Evolutionary conservation across 768 basidiomycete species (phyloP).

Genomic region (Mycena galericulata): DNA sequence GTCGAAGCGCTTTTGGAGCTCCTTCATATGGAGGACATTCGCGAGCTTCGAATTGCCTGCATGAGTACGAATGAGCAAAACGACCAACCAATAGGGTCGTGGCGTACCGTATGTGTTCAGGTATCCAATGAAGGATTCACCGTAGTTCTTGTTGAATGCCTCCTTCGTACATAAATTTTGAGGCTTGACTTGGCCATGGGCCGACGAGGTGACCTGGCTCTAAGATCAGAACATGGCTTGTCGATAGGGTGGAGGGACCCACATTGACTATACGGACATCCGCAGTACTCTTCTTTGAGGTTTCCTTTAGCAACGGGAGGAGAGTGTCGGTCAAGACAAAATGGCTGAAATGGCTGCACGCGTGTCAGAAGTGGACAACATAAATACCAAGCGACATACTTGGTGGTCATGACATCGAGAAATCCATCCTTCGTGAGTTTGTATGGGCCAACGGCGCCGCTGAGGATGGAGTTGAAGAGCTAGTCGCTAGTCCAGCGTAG

Average conservation of each 20-base stretch:
- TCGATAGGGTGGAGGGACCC: slow-evolving; percentile 23
- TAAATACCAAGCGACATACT: slow-evolving; percentile 11
- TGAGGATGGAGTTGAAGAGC: neutral
- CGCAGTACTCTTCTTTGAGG: neutral
- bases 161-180: slow-evolving; percentile 32
- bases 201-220: slow-evolving; percentile 28
- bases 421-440: slow-evolving; percentile 13
- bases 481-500: neutral
- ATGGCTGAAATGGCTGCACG: neutral
- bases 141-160: slow-evolving; percentile 31
- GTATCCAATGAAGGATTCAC: neutral
- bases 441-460: slow-evolving; percentile 15
- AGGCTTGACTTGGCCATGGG: slow-evolving; percentile 20
- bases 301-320: neutral
- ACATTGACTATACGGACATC: slow-evolving; percentile 46
- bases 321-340: neutral
- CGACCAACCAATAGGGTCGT: no score
- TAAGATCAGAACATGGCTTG: neutral
- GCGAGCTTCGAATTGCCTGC: slow-evolving; percentile 33
- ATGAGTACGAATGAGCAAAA: neutral
- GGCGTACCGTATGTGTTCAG: slow-evolving; percentile 34
- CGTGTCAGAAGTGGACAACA: neutral
- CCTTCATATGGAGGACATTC: slow-evolving; percentile 46
- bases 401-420: slow-evolving; percentile 35
- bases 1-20: slow-evolving; percentile 54